Evolutionary conservation across 2,329 filamentous ascomycete genomes (phyloP).

Genomic region (Microdochium trichocladiopsis): DNA sequence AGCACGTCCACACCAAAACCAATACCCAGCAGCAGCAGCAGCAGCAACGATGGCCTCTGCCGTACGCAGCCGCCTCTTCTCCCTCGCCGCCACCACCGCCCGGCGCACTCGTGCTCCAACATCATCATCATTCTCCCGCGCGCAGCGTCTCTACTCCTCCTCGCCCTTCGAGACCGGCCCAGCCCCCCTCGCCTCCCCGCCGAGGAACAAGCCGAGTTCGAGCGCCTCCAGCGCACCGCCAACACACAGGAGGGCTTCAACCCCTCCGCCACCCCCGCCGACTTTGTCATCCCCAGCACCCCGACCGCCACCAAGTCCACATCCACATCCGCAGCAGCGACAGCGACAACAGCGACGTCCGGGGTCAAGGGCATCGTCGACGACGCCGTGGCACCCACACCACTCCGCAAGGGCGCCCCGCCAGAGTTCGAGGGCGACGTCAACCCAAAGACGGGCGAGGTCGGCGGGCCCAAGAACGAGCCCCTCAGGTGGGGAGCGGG

Average conservation of each 20-base stretch:
- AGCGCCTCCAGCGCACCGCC: conserved; percentile 62
- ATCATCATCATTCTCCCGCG: neutral
- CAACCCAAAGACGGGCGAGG: conserved; percentile 91
- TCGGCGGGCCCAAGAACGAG: conserved; percentile 96
- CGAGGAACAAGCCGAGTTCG: conserved; percentile 55
- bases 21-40: too few relatives aligned
- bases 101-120: neutral
- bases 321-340: neutral
- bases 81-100: conserved; percentile 1
- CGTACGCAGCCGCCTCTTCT: neutral
- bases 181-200: conserved; percentile 75
- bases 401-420: conserved; percentile 58
- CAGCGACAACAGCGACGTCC: neutral
- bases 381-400: conserved; percentile 5
- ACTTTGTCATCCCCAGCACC: conserved; percentile 6
- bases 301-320: neutral
- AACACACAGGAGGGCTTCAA: conserved; percentile 24
- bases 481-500: conserved; percentile 75
- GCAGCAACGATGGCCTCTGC: neutral
- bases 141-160: conserved; percentile 25
- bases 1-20: too few relatives aligned
- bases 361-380: neutral
- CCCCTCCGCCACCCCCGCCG: conserved; percentile 10
- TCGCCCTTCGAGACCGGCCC: conserved; percentile 47
- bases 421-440: conserved; percentile 90